Base-by-base conservation (phyloP, 163 green algal genomes). In the Scenedesmus sp. region DNA sequence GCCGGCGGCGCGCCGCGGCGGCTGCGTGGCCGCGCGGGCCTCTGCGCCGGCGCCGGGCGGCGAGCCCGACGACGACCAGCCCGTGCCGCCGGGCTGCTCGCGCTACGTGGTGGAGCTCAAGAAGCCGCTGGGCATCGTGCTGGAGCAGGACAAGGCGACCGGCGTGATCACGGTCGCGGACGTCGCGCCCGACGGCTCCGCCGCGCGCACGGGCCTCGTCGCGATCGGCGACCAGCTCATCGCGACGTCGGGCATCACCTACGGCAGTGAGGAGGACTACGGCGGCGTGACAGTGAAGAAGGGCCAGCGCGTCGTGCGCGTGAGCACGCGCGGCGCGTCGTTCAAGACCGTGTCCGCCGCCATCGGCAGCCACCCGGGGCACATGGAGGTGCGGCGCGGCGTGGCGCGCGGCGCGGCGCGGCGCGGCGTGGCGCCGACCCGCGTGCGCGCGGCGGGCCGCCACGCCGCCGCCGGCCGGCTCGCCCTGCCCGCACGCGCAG, bases 291-390 rank as follows among this genome's bases (percentile, higher is more conserved):
- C 48, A 4, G 87, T 93, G 11, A 84, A 77, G 60, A 84, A 51
- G 5, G 87, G 87, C 4, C 78, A 91, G 74, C 56, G 91, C 67
- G 62, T 87, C 4, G 85, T 91, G 50, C 66, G 70, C 15, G 51
- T 90, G 36, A 74, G 51, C 20, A 65, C 75, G 50, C 47, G 74
- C 18, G 77, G 80, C 1, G 69, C 84, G 88, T 81, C 73, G 3
- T 89, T 93, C 67, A 88, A 93, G 70, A 88, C 88, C 3, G 82
- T 93, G 18, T 83, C 83, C 20, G 85, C 86, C 50, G 88, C 88
- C 28, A 91, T 93, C 39, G 82, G 80, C 10, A 87, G 83, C 0
- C 84, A 90, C 50, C 87, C 87, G 2, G 84, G 85, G 0, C 80
- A 89, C 70, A 86, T 89, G 33, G 56, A 70, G 1, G 85, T 93